Conservation (phyloP, 2,329 filamentous ascomycete genomes). For the Knoxdaviesia capensis region DNA sequence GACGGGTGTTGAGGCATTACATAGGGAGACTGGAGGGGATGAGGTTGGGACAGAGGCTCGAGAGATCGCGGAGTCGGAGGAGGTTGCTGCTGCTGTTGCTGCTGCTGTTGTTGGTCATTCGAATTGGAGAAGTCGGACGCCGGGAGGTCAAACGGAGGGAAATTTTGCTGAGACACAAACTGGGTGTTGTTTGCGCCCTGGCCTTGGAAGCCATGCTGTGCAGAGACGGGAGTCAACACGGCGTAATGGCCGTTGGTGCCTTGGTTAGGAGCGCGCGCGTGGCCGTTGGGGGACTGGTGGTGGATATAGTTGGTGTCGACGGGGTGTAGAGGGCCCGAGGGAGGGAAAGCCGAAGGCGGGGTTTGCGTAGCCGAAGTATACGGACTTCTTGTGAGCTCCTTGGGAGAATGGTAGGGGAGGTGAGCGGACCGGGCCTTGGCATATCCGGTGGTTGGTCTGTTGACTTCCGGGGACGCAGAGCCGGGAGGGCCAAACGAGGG, state of each 20-base stretch:
- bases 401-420: conserved; percentile 24
- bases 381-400: conserved; percentile 21
- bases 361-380: conserved; percentile 26
- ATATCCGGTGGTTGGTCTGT: conserved; percentile 15
- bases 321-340: conserved; percentile 3
- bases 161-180: conserved; percentile 41
- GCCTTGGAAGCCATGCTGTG: conserved; percentile 25
- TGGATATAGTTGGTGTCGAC: conserved; percentile 9
- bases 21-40: too few relatives aligned
- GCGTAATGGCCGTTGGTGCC: conserved; percentile 22
- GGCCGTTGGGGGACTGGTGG: conserved; percentile 9
- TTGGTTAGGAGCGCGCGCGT: conserved; percentile 6
- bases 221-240: conserved; percentile 30
- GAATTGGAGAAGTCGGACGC: conserved; percentile 31
- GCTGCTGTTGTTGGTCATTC: conserved; percentile 2
- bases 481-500: conserved; percentile 18
- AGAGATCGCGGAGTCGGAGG: too few relatives aligned
- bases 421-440: conserved; percentile 11
- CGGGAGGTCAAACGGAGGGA: conserved; percentile 41
- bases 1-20: too few relatives aligned
- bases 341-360: conserved; percentile 13
- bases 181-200: conserved; percentile 19
- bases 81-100: conserved; percentile 6
- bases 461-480: conserved; percentile 26
- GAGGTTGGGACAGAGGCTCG: too few relatives aligned